Evolutionary conservation across 148 eudicot genomes (phyloP), one percentile per base, ranked within the genome.

Genomic region (Pharnaceum exiguum): DNA sequence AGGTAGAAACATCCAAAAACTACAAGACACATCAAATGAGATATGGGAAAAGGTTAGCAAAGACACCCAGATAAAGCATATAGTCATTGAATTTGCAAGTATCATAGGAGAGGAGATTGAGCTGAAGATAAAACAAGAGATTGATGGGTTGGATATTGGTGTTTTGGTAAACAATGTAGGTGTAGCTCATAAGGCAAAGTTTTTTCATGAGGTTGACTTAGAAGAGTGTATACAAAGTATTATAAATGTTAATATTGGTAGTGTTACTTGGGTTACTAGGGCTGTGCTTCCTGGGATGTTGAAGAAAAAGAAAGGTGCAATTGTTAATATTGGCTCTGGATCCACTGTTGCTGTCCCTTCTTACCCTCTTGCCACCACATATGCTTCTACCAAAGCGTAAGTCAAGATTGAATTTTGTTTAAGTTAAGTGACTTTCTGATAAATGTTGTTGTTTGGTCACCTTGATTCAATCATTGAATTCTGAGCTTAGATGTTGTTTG

Each of bases 311-410:
- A 89, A 55, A 30, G 96, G 96, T 26, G 83, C 81, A 0, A 80
- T 89, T 63, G 83, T 85, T 30, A 82, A 80, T 69, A 69, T 80
- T 49, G 96, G 91, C 2, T 84, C 91, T n/a, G 91, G 81, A 15
- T 78, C 84, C 10, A 68, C 91, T 44, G 67, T 60, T 54, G 93
- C 57, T n/a, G 67, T 85, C 9, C 89, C 96, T 58, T 80, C 93
- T 27, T 82, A 80, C 67, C 96, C 96, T 38, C 80, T 89, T 28
- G 80, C 60, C 18, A 44, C 96, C 15, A 50, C 77, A 26, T 89
- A 89, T 67, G 93, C 85, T 13, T 81, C 96, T 59, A 68, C 89
- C 1, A 89, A 89, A 72, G 85, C 83, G 96, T 89, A 74, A 62
- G 89, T 56, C 5, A 5, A 10, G 26, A 35, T 51, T n/a, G 5